Evolutionary conservation across 345 rosid species (phyloP), one percentile per base, ranked within the genome.

Genomic region (Tarenaya hassleriana): DNA sequence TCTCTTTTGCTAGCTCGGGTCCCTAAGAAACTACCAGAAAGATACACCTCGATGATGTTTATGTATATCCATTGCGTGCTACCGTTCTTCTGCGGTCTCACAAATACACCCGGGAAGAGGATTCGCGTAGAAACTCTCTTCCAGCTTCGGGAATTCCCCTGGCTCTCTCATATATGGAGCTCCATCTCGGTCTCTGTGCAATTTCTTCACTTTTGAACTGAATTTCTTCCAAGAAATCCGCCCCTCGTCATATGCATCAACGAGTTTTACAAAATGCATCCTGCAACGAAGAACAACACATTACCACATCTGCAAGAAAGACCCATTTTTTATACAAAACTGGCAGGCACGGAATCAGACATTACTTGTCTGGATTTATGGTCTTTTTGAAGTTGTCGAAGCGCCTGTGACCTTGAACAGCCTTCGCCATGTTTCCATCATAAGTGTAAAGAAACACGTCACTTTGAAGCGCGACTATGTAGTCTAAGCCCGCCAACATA

Each of bases 371-470:
- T 16, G 96, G 98, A 68, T 50, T 79, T 62, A 91, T 80, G 7
- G 96, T 91, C 68, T 80, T 91, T 78, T 73, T 82, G 71, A 91
- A 91, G 68, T 79, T 64, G 72, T 82, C 92, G 45, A 80, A 87
- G 45, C 92, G 72, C 69, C 98, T 67, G 60, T 91, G 98, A 63
- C 96, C 96, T 72, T 91, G 87, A 50, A 87, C 89, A 11, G 98
- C 96, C 81, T 91, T 91, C 15, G 98, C 98, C 98, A 91, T 87
- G 68, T 91, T 91, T 56, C 98, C 96, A 17, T 91, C 88, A 29
- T 87, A 91, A 0, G 98, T 91, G 55, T 84, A 84, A 47, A 87
- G 75, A 75, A 92, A 84, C 10, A 75, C 90, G 29, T 78, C 94
- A 58, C 98, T 88, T 51, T 88, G 74, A 68, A 88, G 83, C 29